Conservation (phyloP, 2,329 filamentous ascomycete species). For the Beauveria varroae region DNA sequence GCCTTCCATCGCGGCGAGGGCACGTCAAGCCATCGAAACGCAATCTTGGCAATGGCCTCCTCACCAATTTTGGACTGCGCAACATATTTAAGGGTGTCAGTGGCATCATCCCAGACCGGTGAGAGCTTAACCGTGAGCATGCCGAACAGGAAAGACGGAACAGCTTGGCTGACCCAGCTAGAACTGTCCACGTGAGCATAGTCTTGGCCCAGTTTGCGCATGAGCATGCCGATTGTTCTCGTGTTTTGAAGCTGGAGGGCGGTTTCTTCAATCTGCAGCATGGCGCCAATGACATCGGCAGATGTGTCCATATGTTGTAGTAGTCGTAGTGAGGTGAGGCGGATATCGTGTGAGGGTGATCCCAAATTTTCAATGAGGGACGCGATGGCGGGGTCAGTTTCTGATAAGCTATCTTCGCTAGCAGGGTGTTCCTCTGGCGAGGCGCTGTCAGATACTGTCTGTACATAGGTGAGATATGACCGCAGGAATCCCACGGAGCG, state of each 20-base stretch:
- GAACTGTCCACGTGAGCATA: conserved; percentile 54
- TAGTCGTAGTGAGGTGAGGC: conserved; percentile 65
- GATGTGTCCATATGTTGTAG: conserved; percentile 50
- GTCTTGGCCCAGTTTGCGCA: conserved; percentile 63
- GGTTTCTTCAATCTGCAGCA: conserved; percentile 73
- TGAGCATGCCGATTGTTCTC: conserved; percentile 73
- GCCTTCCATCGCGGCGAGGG: conserved; percentile 49
- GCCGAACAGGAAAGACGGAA: conserved; percentile 82
- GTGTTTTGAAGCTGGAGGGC: conserved; percentile 64
- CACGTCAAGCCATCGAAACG: conserved; percentile 68
- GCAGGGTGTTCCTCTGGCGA: conserved; percentile 11
- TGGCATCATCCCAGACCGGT: conserved; percentile 80
- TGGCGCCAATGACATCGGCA: conserved; percentile 35
- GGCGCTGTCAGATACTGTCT: conserved; percentile 17
- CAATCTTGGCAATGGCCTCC: conserved; percentile 60
- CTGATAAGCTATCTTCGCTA: conserved; percentile 20
- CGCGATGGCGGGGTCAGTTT: conserved; percentile 54
- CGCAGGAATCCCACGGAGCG: conserved; percentile 59
- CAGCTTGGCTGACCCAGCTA: conserved; percentile 60
- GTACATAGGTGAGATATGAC: conserved; percentile 51
- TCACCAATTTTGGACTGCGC: conserved; percentile 65
- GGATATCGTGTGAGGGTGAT: conserved; percentile 65
- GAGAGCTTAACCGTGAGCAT: conserved; percentile 79
- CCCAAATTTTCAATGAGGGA: conserved; percentile 67
- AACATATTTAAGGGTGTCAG: conserved; percentile 67